Evolutionary conservation across 371 early-diverging fungal species (phyloP).

Genomic region (Rhizomucor pusillus): DNA sequence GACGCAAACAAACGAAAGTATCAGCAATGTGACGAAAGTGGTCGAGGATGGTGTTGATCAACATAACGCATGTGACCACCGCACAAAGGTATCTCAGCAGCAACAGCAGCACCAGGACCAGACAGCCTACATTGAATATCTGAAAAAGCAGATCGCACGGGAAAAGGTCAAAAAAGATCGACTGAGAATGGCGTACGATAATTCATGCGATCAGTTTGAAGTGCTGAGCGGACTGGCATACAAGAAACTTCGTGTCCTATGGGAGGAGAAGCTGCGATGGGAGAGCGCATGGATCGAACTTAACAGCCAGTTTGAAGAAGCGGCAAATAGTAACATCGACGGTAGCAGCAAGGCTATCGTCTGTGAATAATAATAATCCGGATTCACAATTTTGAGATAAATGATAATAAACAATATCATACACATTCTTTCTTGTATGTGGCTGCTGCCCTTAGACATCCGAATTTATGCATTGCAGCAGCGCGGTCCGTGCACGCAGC

Average conservation of each 20-base stretch:
- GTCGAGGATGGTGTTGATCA: not conserved
- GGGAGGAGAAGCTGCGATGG: slow-evolving; percentile 50
- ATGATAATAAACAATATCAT: too few relatives aligned
- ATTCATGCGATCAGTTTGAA: slow-evolving; percentile 58
- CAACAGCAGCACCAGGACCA: not conserved
- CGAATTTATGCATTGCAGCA: too few relatives aligned
- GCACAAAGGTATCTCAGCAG: not conserved
- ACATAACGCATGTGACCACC: not conserved
- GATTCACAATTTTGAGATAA: too few relatives aligned
- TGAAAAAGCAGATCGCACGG: slow-evolving; percentile 27
- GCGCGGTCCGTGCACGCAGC: too few relatives aligned
- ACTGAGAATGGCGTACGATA: slow-evolving; percentile 48
- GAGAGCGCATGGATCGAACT: slow-evolving; percentile 43
- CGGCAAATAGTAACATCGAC: not conserved
- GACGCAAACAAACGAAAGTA: not conserved
- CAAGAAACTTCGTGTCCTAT: slow-evolving; percentile 55
- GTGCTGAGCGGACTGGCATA: slow-evolving; percentile 55
- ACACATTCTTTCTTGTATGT: too few relatives aligned
- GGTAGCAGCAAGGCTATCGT: too few relatives aligned
- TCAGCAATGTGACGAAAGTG: too few relatives aligned
- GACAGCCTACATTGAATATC: slow-evolving; percentile 11
- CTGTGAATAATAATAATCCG: too few relatives aligned
- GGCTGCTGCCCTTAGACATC: too few relatives aligned
- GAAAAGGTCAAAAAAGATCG: slow-evolving; percentile 33
- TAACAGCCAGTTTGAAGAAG: slow-evolving; percentile 18